Percentiles rank a stretch among this genome's conserved stretches.
These are phyloP conservation scores for Discostella stelligeroides DNA, from an alignment of 108 stramenopile genomes.

Conservation along the genomic window DNA sequence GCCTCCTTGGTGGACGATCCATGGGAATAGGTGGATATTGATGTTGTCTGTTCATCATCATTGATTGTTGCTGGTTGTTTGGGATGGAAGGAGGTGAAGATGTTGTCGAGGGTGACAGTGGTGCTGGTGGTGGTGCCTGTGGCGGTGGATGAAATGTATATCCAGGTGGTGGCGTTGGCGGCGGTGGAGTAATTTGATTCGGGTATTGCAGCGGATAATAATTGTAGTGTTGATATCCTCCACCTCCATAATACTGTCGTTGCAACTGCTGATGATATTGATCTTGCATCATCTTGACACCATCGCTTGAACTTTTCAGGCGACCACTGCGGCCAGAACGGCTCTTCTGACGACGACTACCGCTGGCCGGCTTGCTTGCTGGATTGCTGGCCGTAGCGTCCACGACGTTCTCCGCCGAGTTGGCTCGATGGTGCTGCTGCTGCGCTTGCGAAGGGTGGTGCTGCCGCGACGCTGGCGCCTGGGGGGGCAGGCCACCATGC, in stretches of 20 bases:
- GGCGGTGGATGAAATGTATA: slow-evolving; percentile 4
- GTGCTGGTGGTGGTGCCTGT: neutral
- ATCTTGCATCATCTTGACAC: slow-evolving; percentile 28
- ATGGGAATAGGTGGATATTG: neutral
- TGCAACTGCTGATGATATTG: slow-evolving; percentile 19
- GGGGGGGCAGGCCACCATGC: neutral
- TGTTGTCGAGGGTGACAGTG: slow-evolving; percentile 2
- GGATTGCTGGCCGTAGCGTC: neutral
- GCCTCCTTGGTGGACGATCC: neutral
- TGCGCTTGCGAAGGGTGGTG: neutral
- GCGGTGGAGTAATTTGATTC: neutral
- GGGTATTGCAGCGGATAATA: slow-evolving; percentile 11
- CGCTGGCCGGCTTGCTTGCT: neutral
- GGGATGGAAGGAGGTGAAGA: neutral
- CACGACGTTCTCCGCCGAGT: neutral
- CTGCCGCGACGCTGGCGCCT: slow-evolving; percentile 7
- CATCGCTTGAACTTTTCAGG: slow-evolving; percentile 26
- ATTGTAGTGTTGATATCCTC: slow-evolving; percentile 22
- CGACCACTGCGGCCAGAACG: slow-evolving; percentile 10
- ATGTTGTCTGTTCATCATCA: slow-evolving; percentile 5
- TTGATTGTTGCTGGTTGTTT: neutral
- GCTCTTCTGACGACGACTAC: slow-evolving; percentile 10
- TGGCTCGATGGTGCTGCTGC: neutral
- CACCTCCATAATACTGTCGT: slow-evolving; percentile 20
- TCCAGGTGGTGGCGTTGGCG: slow-evolving; percentile 8